These are phyloP conservation scores for Lentinula novae-zelandiae DNA, from an alignment of 1,284 basidiomycete species.

Conservation along the genomic window DNA sequence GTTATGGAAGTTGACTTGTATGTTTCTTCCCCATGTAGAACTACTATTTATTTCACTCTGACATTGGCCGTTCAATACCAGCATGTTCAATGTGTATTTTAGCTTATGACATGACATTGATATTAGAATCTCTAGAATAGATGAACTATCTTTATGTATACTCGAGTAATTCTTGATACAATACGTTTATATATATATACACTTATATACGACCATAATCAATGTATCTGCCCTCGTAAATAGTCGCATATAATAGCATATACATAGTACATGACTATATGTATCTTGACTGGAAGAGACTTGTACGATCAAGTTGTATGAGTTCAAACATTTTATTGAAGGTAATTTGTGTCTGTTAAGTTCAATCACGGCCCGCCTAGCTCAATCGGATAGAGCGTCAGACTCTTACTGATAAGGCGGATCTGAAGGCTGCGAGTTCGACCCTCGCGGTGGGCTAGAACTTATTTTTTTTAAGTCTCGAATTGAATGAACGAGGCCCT, in stretches of 20 bases:
- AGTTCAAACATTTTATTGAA: no score
- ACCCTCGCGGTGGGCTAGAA: conserved; percentile 83
- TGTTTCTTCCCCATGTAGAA: no score
- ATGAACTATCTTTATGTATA: not conserved
- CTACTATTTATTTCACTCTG: no score
- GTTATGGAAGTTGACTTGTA: not conserved
- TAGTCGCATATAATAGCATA: not conserved
- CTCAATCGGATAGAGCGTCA: conserved; percentile 88
- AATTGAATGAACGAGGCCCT: no score
- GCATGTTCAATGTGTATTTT: not conserved
- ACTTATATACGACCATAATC: not conserved
- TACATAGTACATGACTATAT: no score
- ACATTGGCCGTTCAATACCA: no score
- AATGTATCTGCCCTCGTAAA: not conserved
- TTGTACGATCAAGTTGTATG: no score
- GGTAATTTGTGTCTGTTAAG: no score
- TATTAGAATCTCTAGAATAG: not conserved
- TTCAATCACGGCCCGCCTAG: conserved; percentile 56
- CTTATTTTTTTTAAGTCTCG: no score
- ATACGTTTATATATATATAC: not conserved
- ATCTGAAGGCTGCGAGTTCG: conserved; percentile 90
- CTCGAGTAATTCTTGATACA: not conserved
- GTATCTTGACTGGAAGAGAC: no score
- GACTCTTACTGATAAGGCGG: conserved; percentile 37
- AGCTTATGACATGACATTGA: not conserved